phyloP scores from a whole-genome alignment of 805 yeast species.

The Candida boidinii region DNA sequence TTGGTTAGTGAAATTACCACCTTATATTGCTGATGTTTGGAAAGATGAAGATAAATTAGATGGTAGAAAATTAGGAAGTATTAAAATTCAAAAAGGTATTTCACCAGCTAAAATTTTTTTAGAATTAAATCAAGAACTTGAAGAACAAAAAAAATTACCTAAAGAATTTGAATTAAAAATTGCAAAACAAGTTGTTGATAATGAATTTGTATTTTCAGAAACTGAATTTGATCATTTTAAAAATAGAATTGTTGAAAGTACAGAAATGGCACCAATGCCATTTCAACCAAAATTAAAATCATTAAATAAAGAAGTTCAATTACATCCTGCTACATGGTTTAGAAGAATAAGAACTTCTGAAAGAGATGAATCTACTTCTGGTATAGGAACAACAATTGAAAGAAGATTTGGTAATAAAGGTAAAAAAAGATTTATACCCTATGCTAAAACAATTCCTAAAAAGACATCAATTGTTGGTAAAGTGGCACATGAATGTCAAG shows the following conservation, averaged over 20 bases:
- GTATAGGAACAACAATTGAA: constrained; percentile 21
- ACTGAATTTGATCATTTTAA: constrained; percentile 61
- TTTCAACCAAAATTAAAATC: constrained; percentile 40
- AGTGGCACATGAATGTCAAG: constrained; percentile 86
- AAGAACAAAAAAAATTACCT: constrained; percentile 54
- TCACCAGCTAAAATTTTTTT: constrained; percentile 40
- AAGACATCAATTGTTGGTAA: constrained; percentile 83
- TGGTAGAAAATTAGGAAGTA: constrained; percentile 75
- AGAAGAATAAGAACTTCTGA: constrained; percentile 15
- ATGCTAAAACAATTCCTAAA: constrained; percentile 80
- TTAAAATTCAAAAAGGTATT: constrained; percentile 52
- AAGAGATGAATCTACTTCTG: constrained; percentile 18
- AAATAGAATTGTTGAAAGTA: constrained; percentile 41
- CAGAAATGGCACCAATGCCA: constrained; percentile 45
- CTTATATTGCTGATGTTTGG: constrained; percentile 80
- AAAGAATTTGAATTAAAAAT: constrained; percentile 76
- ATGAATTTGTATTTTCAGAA: constrained; percentile 84
- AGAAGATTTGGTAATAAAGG: constrained; percentile 5
- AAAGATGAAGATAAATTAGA: constrained; percentile 47
- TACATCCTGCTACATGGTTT: constrained; percentile 24
- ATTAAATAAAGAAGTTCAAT: constrained; percentile 26
- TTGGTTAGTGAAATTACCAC: constrained; percentile 90
- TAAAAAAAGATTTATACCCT: constrained; percentile 51
- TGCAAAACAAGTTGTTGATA: constrained; percentile 71
- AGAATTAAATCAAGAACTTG: constrained; percentile 40